Conservation (phyloP, 2,329 filamentous ascomycete species). For the Pyricularia sp. region DNA sequence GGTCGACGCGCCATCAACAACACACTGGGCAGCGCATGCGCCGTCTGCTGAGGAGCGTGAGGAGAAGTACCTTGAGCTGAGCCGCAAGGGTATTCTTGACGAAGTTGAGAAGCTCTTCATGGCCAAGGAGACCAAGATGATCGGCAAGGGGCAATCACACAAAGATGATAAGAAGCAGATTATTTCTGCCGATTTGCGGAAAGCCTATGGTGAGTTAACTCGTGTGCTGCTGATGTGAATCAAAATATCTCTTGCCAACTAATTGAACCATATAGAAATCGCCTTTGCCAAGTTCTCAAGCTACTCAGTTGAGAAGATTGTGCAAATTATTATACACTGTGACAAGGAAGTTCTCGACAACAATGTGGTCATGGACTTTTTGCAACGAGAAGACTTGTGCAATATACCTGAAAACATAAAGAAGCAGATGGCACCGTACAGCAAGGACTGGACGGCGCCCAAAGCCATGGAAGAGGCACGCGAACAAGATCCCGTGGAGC, state of each 20-base stretch:
- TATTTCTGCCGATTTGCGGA: slow-evolving; percentile 82
- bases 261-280: slow-evolving; percentile 50
- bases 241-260: not conserved
- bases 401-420: slow-evolving; percentile 83
- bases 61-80: slow-evolving; percentile 90
- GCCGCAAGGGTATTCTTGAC: slow-evolving; percentile 88
- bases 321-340: slow-evolving; percentile 92
- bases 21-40: slow-evolving; percentile 83
- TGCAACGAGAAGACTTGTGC: slow-evolving; percentile 87
- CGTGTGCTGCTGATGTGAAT: not conserved
- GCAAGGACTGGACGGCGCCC: slow-evolving; percentile 90
- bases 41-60: slow-evolving; percentile 84
- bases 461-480: slow-evolving; percentile 68
- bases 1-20: slow-evolving; percentile 83
- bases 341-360: slow-evolving; percentile 85
- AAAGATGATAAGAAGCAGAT: slow-evolving; percentile 97
- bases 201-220: slow-evolving; percentile 60
- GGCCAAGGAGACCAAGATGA: slow-evolving; percentile 89
- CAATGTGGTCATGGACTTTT: slow-evolving; percentile 88
- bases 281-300: slow-evolving; percentile 90
- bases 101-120: slow-evolving; percentile 97
- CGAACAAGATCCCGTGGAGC: slow-evolving; percentile 77
- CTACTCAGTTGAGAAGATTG: slow-evolving; percentile 71
- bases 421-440: slow-evolving; percentile 91
- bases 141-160: slow-evolving; percentile 62